Evolutionary conservation across 2,329 filamentous ascomycete genomes (phyloP).

Genomic region (Elsinoe necatrix): DNA sequence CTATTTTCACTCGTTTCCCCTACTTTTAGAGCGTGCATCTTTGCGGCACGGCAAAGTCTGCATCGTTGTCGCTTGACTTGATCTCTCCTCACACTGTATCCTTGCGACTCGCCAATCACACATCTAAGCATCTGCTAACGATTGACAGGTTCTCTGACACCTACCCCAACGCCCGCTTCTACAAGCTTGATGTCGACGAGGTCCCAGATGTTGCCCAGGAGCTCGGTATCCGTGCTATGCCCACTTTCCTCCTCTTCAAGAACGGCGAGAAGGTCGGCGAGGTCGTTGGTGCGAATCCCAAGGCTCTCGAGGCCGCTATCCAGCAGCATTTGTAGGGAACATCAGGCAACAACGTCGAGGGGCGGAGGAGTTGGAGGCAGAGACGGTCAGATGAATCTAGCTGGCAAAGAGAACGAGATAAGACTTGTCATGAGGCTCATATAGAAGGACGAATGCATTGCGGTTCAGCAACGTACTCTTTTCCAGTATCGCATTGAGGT

Average conservation of each 20-base stretch:
- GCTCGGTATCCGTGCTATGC: conserved; percentile 81
- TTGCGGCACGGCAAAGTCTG: background rate
- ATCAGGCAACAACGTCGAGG: background rate
- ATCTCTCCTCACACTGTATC: background rate
- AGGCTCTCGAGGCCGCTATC: conserved; percentile 51
- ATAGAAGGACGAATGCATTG: background rate
- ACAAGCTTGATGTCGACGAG: conserved; percentile 87
- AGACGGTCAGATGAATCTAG: background rate
- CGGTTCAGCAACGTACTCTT: background rate
- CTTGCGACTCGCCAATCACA: background rate
- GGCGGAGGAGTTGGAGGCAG: background rate
- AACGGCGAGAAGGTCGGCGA: conserved; percentile 62
- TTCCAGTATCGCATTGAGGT: background rate
- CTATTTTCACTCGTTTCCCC: background rate
- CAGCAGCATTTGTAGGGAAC: conserved; percentile 27
- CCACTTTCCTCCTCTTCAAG: conserved; percentile 82
- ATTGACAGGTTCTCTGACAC: conserved; percentile 48
- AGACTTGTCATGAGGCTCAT: background rate
- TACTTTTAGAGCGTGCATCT: background rate
- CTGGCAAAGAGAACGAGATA: background rate
- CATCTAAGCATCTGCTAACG: conserved; percentile 18
- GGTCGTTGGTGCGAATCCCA: conserved; percentile 74
- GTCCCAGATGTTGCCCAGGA: conserved; percentile 66
- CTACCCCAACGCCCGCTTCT: conserved; percentile 60
- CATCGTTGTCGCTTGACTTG: too few species aligned